Evolutionary conservation across 768 basidiomycete species (phyloP).

Genomic region (Calocybe cyanea): DNA sequence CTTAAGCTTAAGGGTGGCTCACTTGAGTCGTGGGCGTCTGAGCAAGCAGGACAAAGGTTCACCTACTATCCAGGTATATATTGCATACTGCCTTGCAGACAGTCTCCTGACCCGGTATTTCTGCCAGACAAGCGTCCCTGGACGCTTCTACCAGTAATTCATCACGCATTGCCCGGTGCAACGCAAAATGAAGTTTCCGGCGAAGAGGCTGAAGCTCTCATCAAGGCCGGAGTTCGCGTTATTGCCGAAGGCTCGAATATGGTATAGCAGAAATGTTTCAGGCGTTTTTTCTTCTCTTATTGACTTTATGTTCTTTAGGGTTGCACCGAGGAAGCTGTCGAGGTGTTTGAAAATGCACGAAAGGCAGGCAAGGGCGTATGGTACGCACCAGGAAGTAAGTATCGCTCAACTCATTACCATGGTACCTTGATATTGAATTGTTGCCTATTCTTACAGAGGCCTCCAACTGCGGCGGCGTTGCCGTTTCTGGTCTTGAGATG

Average conservation of each 20-base stretch:
- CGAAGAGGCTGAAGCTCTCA: constrained; percentile 66
- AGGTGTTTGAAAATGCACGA: constrained; percentile 64
- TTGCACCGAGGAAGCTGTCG: constrained; percentile 68
- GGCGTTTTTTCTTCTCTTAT: background rate
- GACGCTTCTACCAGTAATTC: constrained; percentile 57
- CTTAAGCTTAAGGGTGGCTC: constrained; percentile 54
- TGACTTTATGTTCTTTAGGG: constrained; percentile 32
- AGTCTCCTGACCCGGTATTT: constrained; percentile 14
- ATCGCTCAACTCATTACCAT: background rate
- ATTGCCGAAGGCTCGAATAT: constrained; percentile 79
- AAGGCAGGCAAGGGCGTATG: constrained; percentile 49
- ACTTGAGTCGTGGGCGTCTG: constrained; percentile 33
- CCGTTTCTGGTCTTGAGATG: constrained; percentile 78
- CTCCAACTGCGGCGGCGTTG: constrained; percentile 71
- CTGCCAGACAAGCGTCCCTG: constrained; percentile 56
- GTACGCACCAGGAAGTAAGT: constrained; percentile 72
- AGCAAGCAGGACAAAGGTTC: constrained; percentile 33
- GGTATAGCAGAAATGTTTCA: constrained; percentile 26
- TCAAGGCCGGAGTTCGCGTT: constrained; percentile 65
- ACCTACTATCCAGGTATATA: constrained; percentile 43
- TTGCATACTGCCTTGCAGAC: background rate
- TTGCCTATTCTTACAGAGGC: constrained; percentile 30
- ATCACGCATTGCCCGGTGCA: constrained; percentile 67
- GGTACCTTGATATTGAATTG: constrained; percentile 1
- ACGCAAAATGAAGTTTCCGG: constrained; percentile 70